These are phyloP conservation scores for Fonsecaea pedrosoi DNA, from an alignment of 2,329 filamentous ascomycete species.

Conservation along the genomic window DNA sequence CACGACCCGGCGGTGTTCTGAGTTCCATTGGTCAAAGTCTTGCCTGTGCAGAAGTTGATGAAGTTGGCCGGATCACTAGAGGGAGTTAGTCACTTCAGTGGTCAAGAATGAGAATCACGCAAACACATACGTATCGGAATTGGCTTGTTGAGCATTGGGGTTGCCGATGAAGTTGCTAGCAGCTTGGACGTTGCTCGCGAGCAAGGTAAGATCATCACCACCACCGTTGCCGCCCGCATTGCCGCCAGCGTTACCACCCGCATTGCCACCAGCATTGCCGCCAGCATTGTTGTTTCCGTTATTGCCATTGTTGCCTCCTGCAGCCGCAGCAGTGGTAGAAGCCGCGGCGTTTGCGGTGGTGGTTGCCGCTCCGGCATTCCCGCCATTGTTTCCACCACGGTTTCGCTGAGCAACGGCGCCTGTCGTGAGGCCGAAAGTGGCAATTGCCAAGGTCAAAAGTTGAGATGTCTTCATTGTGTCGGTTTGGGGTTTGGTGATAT, in stretches of 20 bases:
- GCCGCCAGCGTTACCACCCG: no score
- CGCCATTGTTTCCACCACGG: conserved; percentile 34
- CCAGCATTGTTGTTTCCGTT: conserved; percentile 22
- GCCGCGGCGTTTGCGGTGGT: conserved; percentile 26
- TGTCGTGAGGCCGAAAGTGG: conserved; percentile 29
- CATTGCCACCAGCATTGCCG: conserved; percentile 26
- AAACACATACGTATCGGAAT: conserved; percentile 34
- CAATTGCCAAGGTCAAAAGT: conserved; percentile 30
- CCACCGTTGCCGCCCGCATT: conserved; percentile 18
- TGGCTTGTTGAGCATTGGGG: conserved; percentile 28
- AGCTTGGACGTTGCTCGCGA: conserved; percentile 32
- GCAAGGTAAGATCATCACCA: conserved; percentile 24
- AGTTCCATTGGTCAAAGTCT: conserved; percentile 62
- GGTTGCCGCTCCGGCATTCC: conserved; percentile 29
- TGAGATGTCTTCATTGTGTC: conserved; percentile 36
- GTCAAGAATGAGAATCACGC: neutral
- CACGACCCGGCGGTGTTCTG: conserved; percentile 61
- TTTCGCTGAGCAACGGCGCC: conserved; percentile 31
- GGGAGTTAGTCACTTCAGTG: conserved; percentile 14
- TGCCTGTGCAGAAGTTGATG: conserved; percentile 65
- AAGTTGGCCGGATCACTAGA: conserved; percentile 58
- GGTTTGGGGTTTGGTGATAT: neutral
- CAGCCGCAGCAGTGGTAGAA: conserved; percentile 9
- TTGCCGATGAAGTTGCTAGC: conserved; percentile 31
- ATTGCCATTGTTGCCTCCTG: conserved; percentile 12